Conservation (phyloP, 768 basidiomycete genomes). For the Leccinum disarticulatum region DNA sequence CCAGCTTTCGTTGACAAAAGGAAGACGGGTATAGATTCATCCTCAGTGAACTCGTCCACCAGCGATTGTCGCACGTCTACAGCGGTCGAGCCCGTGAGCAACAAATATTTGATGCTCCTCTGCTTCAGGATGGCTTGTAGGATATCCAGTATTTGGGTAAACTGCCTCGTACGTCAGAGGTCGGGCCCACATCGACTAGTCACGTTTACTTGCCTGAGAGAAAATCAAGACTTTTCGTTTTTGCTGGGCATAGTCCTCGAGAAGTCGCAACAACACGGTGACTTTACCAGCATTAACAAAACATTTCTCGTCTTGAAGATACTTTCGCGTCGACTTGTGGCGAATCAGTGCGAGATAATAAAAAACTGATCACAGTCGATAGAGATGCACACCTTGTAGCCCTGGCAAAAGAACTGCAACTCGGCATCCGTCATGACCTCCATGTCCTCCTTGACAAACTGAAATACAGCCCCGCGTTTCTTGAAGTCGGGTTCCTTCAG, state of each 20-base stretch:
- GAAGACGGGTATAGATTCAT: slow-evolving; percentile 84
- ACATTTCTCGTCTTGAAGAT: slow-evolving; percentile 67
- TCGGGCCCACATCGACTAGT: not conserved
- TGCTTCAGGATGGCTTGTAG: slow-evolving; percentile 79
- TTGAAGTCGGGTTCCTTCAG: slow-evolving; percentile 92
- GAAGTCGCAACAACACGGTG: slow-evolving; percentile 64
- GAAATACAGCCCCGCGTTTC: slow-evolving; percentile 73
- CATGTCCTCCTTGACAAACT: slow-evolving; percentile 96
- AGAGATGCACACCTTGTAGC: slow-evolving; percentile 66
- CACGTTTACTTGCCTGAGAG: slow-evolving; percentile 66
- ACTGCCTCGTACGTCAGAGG: slow-evolving; percentile 46
- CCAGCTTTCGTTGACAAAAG: slow-evolving; percentile 91
- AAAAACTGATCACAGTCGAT: not conserved
- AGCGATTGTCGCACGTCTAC: slow-evolving; percentile 92
- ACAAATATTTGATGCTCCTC: slow-evolving; percentile 67
- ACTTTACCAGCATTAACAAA: slow-evolving; percentile 92
- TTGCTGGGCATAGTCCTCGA: slow-evolving; percentile 63
- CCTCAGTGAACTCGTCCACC: slow-evolving; percentile 91
- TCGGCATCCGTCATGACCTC: slow-evolving; percentile 98
- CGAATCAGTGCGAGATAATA: slow-evolving; percentile 6
- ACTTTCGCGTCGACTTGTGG: slow-evolving; percentile 67
- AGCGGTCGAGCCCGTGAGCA: slow-evolving; percentile 90
- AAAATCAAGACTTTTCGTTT: slow-evolving; percentile 88
- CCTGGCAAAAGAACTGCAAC: slow-evolving; percentile 79
- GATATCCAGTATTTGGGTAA: slow-evolving; percentile 95